Evolutionary conservation across 352 stramenopile genomes (phyloP).

Genomic region (Globisporangium alternatum): DNA sequence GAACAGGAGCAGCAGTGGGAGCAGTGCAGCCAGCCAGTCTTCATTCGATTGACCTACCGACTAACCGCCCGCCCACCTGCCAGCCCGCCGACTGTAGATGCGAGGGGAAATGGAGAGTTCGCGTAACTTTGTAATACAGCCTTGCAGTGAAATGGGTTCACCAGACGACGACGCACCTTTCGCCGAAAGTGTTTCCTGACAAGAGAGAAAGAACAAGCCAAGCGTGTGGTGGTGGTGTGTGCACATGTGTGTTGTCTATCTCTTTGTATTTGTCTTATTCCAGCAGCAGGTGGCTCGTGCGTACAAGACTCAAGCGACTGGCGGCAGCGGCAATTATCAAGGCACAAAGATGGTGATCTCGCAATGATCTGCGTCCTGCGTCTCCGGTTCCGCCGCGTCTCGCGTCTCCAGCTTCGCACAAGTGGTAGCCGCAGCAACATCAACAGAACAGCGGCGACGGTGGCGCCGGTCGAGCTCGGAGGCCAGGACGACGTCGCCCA

Average conservation of each 20-base stretch:
- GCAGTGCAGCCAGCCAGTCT: slow-evolving; percentile 1
- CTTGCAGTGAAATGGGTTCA: slow-evolving; percentile 78
- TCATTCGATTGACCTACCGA: background rate
- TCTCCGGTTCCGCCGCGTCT: background rate
- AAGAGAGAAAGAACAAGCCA: background rate
- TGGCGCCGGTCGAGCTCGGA: slow-evolving; percentile 8
- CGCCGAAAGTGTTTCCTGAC: background rate
- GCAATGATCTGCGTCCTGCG: background rate
- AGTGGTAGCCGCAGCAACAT: background rate
- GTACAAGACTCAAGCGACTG: background rate
- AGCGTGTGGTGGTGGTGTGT: background rate
- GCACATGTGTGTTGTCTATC: background rate
- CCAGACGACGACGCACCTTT: slow-evolving; percentile 34
- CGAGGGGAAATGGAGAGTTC: slow-evolving; percentile 35
- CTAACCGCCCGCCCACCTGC: background rate
- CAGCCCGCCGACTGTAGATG: slow-evolving; percentile 39
- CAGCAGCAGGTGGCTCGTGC: slow-evolving; percentile 1
- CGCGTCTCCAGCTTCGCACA: background rate
- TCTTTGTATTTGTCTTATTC: background rate
- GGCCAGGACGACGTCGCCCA: slow-evolving; percentile 42
- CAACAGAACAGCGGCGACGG: slow-evolving; percentile 5
- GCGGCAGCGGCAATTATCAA: background rate
- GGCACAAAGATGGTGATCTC: slow-evolving; percentile 7
- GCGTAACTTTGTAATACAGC: slow-evolving; percentile 78
- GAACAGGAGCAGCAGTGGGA: slow-evolving; percentile 2